Base-by-base conservation (phyloP, 345 rosid species). In the Eucalyptus leucophloia region DNA sequence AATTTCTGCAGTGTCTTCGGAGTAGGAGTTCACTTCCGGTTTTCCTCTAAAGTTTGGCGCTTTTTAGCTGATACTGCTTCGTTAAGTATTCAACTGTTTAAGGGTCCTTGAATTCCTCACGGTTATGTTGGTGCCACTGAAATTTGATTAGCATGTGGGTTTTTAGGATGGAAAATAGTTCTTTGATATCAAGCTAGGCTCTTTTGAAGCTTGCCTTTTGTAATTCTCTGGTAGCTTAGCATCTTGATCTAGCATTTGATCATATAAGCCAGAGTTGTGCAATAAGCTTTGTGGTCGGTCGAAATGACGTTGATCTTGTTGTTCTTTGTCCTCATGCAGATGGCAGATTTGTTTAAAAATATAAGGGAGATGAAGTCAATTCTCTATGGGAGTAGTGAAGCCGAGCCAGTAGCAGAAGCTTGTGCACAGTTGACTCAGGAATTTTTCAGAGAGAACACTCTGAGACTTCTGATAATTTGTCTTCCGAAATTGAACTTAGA, bases 351-450 rank as follows among this genome's bases (percentile, higher is more conserved):
- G 80, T 72, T 87, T 86, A 92, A 87, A 86, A 88, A 91, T 89
- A 90, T 93, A n/a, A 90, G 93, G 91, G 96, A 95, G 81, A 82
- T 95, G 87, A 95, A 94, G 92, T 89, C 90, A 26, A 91, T 92
- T 89, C 95, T 95, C 24, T 95, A 95, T 87, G 95, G 96, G 58
- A 90, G 92, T 72, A 92, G 93, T 87, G 95, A 95, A 80, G 91
- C 95, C 12, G 95, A 95, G 89, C 96, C 95, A 12, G 93, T 93
- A 11, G 40, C 95, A 3, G 95, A 94, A 88, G 94, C 95, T 34
- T 93, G 95, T 89, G 93, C 91, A 14, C 93, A 92, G 88, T 80
- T 92, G 89, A 95, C 96, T 72, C 95, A 92, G 89, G 96, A 95
- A 90, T 94, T 95, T 88, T 95, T 95, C 87, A 92, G 86, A 88